Conservation (phyloP, 805 yeast species). For the Myxozyma sirexii region DNA sequence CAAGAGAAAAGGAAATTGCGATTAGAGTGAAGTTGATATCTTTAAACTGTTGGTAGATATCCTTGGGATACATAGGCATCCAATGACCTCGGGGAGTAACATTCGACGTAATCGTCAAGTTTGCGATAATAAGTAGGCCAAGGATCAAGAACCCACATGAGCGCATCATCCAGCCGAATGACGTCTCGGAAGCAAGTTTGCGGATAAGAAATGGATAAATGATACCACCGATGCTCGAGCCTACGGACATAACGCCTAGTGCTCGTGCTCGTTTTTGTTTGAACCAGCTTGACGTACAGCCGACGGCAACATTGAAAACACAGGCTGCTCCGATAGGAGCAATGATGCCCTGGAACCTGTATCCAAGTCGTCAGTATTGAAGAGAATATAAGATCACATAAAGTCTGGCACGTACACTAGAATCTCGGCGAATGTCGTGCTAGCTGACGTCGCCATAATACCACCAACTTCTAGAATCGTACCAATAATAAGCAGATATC, state of each 20-base stretch:
- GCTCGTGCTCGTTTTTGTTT: conserved; percentile 50
- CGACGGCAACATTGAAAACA: conserved; percentile 27
- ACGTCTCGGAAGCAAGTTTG: conserved; percentile 47
- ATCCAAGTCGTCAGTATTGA: conserved; percentile 38
- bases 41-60: conserved; percentile 17
- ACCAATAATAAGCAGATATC: conserved; percentile 33
- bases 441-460: conserved; percentile 43
- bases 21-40: conserved; percentile 23
- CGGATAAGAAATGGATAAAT: conserved; percentile 54
- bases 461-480: conserved; percentile 37
- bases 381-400: conserved; percentile 50
- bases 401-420: conserved; percentile 51
- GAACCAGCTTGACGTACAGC: conserved; percentile 45
- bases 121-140: conserved; percentile 38
- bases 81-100: conserved; percentile 22
- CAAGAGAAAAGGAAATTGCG: conserved; percentile 23
- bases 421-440: conserved; percentile 53
- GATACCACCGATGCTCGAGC: conserved; percentile 57
- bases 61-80: conserved; percentile 26
- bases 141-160: conserved; percentile 51
- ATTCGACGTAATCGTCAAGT: conserved; percentile 34
- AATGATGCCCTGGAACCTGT: conserved; percentile 45
- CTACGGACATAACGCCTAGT: conserved; percentile 52
- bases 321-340: conserved; percentile 27
- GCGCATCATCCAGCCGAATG: conserved; percentile 59